Conservation (phyloP, 1,139 yeast species). For the Saccharomyces pastorianus region DNA sequence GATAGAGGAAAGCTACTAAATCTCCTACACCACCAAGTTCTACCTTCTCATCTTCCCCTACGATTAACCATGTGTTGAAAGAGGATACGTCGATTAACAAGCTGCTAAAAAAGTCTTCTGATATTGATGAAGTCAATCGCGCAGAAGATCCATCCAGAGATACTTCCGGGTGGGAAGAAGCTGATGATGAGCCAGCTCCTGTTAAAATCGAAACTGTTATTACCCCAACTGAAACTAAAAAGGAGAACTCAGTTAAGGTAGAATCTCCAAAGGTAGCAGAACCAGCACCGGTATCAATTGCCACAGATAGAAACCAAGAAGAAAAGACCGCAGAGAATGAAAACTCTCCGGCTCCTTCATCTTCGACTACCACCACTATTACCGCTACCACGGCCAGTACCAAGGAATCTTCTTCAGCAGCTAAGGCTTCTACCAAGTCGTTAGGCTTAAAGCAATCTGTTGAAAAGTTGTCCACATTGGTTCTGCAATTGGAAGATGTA, state of each 20-base stretch:
- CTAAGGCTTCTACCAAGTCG: conserved; percentile 30
- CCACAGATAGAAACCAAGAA: conserved; percentile 5
- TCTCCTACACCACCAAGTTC: conserved; percentile 5
- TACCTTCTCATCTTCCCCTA: conserved; percentile 6
- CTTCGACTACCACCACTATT: conserved; percentile 3
- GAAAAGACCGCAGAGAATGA: conserved; percentile 24
- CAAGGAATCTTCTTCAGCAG: conserved; percentile 12
- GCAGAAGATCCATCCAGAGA: conserved; percentile 32
- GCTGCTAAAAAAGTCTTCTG: conserved; percentile 44
- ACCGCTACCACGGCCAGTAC: conserved; percentile 6
- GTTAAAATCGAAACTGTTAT: conserved; percentile 4
- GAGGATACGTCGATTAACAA: conserved; percentile 41
- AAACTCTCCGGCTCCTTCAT: conserved; percentile 8
- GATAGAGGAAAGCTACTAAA: conserved; percentile 10
- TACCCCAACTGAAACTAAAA: conserved; percentile 8
- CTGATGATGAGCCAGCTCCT: conserved; percentile 27
- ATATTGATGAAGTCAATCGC: conserved; percentile 36
- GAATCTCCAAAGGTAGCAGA: conserved; percentile 8
- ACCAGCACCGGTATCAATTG: conserved; percentile 3
- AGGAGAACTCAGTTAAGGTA: conserved; percentile 3
- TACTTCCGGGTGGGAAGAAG: conserved; percentile 33
- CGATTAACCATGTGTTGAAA: conserved; percentile 42
- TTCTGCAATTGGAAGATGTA: conserved; percentile 47
- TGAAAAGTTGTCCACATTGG: conserved; percentile 53
- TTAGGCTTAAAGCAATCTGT: conserved; percentile 63